Conservation (phyloP, 805 yeast genomes). For the Schwanniomyces pseudopolymorphus region DNA sequence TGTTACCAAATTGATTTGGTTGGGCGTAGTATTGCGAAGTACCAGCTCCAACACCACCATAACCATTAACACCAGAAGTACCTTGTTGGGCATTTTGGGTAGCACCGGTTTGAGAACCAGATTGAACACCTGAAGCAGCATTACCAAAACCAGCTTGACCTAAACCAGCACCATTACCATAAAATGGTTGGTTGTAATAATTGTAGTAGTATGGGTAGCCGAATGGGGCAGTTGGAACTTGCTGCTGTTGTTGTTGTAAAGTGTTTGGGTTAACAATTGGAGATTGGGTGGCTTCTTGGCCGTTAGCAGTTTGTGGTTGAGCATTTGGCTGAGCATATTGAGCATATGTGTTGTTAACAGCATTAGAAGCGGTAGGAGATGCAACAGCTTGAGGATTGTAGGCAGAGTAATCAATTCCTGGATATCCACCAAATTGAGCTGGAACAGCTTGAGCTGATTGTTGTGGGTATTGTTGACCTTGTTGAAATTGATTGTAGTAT, state of each 20-base stretch:
- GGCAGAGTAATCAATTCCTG: conserved; percentile 42
- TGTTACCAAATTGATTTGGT: conserved; percentile 26
- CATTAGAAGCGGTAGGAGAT: conserved; percentile 25
- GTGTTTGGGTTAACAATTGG: conserved; percentile 23
- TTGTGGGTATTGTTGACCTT: conserved; percentile 42
- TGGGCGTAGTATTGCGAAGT: conserved; percentile 27
- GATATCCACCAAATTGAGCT: conserved; percentile 42
- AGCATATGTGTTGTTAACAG: conserved; percentile 27
- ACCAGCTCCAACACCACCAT: conserved; percentile 9
- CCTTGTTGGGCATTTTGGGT: conserved; percentile 15
- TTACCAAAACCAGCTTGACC: conserved; percentile 21
- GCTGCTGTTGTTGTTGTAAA: conserved; percentile 32
- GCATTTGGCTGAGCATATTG: conserved; percentile 21
- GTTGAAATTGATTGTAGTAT: conserved; percentile 34
- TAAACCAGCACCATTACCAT: conserved; percentile 31
- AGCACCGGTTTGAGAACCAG: conserved; percentile 15
- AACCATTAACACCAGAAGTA: conserved; percentile 6
- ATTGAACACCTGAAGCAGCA: conserved; percentile 12
- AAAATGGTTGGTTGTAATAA: conserved; percentile 42
- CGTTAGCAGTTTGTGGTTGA: conserved; percentile 15
- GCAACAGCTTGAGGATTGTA: conserved; percentile 35
- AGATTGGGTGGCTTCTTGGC: conserved; percentile 21
- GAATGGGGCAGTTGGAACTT: conserved; percentile 38
- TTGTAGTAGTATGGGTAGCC: conserved; percentile 44
- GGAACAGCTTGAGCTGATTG: conserved; percentile 41